Conservation (phyloP, 2,329 filamentous ascomycete species). For the Ophiocordyceps australis region DNA sequence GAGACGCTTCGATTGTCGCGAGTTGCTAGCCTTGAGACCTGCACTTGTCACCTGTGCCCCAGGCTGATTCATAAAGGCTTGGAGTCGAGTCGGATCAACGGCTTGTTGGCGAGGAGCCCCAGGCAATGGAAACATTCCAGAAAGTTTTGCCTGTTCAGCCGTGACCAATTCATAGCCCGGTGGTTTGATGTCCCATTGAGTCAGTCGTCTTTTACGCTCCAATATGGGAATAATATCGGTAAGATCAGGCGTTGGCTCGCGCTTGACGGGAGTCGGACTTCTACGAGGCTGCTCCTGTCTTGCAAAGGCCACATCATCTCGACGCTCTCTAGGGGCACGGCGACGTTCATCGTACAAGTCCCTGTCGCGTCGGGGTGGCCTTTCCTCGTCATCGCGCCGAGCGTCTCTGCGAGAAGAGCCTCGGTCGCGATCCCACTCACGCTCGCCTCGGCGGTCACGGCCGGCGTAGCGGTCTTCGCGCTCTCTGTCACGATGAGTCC, state of each 20-base stretch:
- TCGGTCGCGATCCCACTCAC: slow-evolving; percentile 61
- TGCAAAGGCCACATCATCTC: slow-evolving; percentile 17
- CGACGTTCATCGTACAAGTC: slow-evolving; percentile 31
- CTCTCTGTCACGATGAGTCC: slow-evolving; percentile 82
- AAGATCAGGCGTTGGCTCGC: slow-evolving; percentile 89
- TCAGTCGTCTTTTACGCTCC: slow-evolving; percentile 79
- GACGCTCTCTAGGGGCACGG: slow-evolving; percentile 27
- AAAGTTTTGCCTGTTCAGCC: slow-evolving; percentile 94
- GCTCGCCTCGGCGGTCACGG: slow-evolving; percentile 47
- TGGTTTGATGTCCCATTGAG: slow-evolving; percentile 99
- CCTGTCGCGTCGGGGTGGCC: slow-evolving; percentile 37
- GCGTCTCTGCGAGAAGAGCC: slow-evolving; percentile 40
- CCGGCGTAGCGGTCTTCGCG: slow-evolving; percentile 81
- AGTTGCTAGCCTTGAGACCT: slow-evolving; percentile 82
- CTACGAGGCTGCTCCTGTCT: slow-evolving; percentile 41
- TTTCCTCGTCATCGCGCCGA: slow-evolving; percentile 46
- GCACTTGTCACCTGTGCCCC: slow-evolving; percentile 51
- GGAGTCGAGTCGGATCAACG: slow-evolving; percentile 85
- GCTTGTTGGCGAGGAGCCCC: slow-evolving; percentile 88
- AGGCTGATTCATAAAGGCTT: slow-evolving; percentile 90
- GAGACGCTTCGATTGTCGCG: slow-evolving; percentile 83
- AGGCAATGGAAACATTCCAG: slow-evolving; percentile 95
- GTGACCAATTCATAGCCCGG: slow-evolving; percentile 97
- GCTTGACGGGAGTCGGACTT: slow-evolving; percentile 72
- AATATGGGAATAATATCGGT: slow-evolving; percentile 69